Evolutionary conservation across 306 rosid species (phyloP), one percentile per base, ranked within the genome.

Genomic region (Corylus avellana): DNA sequence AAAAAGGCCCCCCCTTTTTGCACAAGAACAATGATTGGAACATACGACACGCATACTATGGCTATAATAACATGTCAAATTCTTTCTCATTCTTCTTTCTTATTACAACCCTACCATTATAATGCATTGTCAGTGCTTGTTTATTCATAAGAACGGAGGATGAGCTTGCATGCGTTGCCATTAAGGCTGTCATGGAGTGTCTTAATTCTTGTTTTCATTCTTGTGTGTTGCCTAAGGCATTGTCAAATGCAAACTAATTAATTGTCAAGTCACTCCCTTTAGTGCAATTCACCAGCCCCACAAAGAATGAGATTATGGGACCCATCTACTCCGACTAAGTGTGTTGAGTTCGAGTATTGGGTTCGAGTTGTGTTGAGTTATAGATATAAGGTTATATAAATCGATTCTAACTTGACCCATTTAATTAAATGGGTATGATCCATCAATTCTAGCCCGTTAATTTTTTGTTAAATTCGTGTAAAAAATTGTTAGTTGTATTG

Each of bases 1-100:
- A 25, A 64, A 37, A 70, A 83, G 69, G 14, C 7, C 77, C 72
- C 54, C 75, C 67, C 63, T 13, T 79, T 79, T 76, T n/a, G 72
- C 49, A 0, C 12, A n/a, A 42, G 29, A 42, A n/a, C 42, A 68
- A 68, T 68, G 72, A 68, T 68, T 68, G 72, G 72, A 14, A 68
- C 72, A 68, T 68, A 68, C 16, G 29, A 42, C 72, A 68, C n/a
- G n/a, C 72, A 68, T 9, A 68, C 51, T 39, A n/a, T 42, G 44
- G 53, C 72, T 42, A 42, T 68, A 39, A 68, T 68, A 48, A 68
- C 53, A 68, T 42, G 17, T 4, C 51, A 68, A 68, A 10, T 9
- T 18, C 72, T 68, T 68, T 18, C 72, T 67, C 42, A 18, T 18
- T 67, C 12, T 39, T 42, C 12, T 39, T 42, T 68, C 27, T 64